phyloP scores from a whole-genome alignment of 2,329 filamentous ascomycete species.

The Eutypella sp. region DNA sequence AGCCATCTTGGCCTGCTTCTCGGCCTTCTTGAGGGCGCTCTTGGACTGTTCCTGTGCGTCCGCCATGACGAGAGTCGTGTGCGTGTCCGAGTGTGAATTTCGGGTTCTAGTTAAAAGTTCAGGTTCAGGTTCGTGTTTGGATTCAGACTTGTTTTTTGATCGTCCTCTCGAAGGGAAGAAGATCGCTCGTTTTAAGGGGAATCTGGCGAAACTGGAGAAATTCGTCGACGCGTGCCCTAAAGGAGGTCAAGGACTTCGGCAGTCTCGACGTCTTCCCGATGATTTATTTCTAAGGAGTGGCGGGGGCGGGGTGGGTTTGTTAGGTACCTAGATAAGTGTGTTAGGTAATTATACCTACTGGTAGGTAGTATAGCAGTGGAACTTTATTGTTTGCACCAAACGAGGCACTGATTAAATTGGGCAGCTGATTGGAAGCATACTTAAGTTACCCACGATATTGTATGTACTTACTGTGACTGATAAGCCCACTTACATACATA shows the following conservation, averaged over 20 bases:
- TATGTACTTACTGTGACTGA: not conserved
- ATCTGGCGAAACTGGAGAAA: not conserved
- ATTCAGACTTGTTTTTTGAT: not conserved
- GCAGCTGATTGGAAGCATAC: not conserved
- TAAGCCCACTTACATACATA: too few relatives aligned
- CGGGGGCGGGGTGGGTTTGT: not conserved
- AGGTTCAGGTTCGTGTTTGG: constrained; percentile 3
- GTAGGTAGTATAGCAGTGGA: too few relatives aligned
- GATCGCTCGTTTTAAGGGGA: too few relatives aligned
- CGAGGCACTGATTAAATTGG: not conserved
- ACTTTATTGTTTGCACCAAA: too few relatives aligned
- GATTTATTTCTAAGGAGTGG: not conserved
- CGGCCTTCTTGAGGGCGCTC: constrained; percentile 61
- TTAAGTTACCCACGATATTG: not conserved
- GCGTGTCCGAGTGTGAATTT: constrained; percentile 1
- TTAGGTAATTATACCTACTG: too few relatives aligned
- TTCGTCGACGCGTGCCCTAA: too few relatives aligned
- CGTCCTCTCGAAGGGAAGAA: too few relatives aligned
- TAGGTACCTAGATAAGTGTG: too few relatives aligned
- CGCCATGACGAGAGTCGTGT: not conserved
- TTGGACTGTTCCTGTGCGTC: constrained; percentile 44
- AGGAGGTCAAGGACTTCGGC: too few relatives aligned
- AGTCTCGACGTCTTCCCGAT: too few relatives aligned
- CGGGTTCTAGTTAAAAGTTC: constrained; percentile 19
- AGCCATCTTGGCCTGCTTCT: constrained; percentile 58